Percentiles rank a stretch among this genome's conserved stretches.
Evolutionary conservation across 2,329 filamentous ascomycete genomes (phyloP).

Genomic region (Colletotrichum sublineola): DNA sequence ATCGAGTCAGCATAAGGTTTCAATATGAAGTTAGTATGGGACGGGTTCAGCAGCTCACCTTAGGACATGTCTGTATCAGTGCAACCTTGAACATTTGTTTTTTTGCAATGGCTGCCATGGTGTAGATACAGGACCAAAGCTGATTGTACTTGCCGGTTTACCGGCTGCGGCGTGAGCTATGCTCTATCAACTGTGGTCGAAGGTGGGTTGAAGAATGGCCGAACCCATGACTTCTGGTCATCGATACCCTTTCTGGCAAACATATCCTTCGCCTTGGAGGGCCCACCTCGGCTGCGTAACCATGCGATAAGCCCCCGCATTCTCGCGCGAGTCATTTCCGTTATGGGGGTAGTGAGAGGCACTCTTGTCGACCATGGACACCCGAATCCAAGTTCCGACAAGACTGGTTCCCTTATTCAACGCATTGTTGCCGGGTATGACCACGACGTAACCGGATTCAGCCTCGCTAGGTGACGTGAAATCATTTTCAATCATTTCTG

Average conservation of each 20-base stretch:
- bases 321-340: slow-evolving; percentile 16
- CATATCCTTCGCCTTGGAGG: slow-evolving; percentile 10
- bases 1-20: not conserved
- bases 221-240: not conserved
- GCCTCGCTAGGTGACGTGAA: not conserved
- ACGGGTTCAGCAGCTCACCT: slow-evolving; percentile 5
- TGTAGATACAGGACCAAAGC: not conserved
- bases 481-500: not conserved
- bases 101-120: slow-evolving; percentile 3
- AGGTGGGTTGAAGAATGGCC: not conserved
- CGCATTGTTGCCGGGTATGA: not conserved
- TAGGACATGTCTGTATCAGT: slow-evolving; percentile 27
- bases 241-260: slow-evolving; percentile 20
- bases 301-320: slow-evolving; percentile 27
- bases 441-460: not conserved
- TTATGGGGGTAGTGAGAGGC: not conserved
- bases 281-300: not conserved
- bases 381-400: not conserved
- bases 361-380: not conserved
- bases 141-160: not conserved
- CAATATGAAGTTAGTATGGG: not conserved
- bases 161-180: not conserved
- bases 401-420: not conserved
- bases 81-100: slow-evolving; percentile 29
- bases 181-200: not conserved